Evolutionary conservation across 257 asterid genomes (phyloP).

Genomic region (Linderniella brevidens): DNA sequence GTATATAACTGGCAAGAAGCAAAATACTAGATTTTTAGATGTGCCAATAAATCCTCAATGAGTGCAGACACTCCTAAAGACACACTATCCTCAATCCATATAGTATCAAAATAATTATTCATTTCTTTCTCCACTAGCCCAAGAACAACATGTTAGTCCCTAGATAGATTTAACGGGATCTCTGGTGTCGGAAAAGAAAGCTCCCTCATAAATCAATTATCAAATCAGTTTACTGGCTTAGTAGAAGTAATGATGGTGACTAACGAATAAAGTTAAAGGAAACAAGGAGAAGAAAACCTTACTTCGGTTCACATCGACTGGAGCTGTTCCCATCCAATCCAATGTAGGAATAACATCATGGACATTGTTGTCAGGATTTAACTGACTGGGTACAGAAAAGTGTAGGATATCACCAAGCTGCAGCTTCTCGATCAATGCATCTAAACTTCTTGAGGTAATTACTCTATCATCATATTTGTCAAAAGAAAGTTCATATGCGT

Average conservation of each 20-base stretch:
- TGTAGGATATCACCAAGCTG: conserved; percentile 43
- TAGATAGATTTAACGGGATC: no score
- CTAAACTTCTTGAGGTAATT: conserved; percentile 24
- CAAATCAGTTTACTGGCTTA: background rate
- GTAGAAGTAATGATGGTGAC: background rate
- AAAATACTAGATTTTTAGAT: no score
- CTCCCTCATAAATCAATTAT: no score
- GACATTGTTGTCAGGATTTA: conserved; percentile 15
- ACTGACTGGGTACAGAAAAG: conserved; percentile 25
- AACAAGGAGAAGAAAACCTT: conserved; percentile 28
- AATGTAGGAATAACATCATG: conserved; percentile 38
- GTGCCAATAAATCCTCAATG: no score
- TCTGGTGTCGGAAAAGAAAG: no score
- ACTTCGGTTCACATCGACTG: conserved; percentile 61
- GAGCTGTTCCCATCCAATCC: conserved; percentile 91
- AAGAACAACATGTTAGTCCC: no score
- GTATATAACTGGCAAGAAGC: no score
- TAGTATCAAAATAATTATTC: no score
- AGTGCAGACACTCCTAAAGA: no score
- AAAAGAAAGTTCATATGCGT: conserved; percentile 47
- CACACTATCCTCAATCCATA: no score
- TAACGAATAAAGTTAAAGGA: conserved; percentile 5
- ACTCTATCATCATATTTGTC: conserved; percentile 24
- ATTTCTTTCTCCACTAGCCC: no score
- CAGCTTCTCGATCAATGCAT: conserved; percentile 43